Evolutionary conservation across 352 stramenopile species (phyloP).

Genomic region (Phytophthora sp.): DNA sequence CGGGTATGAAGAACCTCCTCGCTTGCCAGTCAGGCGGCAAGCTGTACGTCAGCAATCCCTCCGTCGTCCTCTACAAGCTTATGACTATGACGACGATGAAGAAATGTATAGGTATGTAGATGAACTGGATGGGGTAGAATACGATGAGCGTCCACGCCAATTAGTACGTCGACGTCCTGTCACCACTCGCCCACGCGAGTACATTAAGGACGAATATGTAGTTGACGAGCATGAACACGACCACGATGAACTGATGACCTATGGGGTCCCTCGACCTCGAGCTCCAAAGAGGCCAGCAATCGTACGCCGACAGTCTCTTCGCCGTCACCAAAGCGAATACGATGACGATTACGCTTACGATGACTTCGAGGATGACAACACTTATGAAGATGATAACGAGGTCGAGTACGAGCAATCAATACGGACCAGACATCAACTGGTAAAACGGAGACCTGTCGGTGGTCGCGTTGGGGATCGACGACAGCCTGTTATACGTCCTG

Average conservation of each 20-base stretch:
- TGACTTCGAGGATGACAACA: slow-evolving; percentile 10
- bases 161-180: slow-evolving; percentile 11
- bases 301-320: slow-evolving; percentile 14
- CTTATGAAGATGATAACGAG: slow-evolving; percentile 9
- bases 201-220: slow-evolving; percentile 25
- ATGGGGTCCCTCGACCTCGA: slow-evolving; percentile 11
- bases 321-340: slow-evolving; percentile 10
- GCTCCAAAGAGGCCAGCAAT: slow-evolving; percentile 5
- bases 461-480: background rate
- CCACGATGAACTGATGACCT: slow-evolving; percentile 3
- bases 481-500: background rate
- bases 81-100: slow-evolving; percentile 18
- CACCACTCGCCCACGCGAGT: slow-evolving; percentile 10
- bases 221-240: slow-evolving; percentile 6
- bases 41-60: slow-evolving; percentile 14
- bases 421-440: slow-evolving; percentile 14
- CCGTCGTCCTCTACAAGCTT: slow-evolving; percentile 5
- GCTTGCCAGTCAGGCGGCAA: slow-evolving; percentile 12
- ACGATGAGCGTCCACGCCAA: slow-evolving; percentile 9
- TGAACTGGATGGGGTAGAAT: slow-evolving; percentile 6
- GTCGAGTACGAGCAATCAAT: slow-evolving; percentile 12
- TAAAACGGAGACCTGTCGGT: slow-evolving; percentile 18
- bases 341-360: slow-evolving; percentile 1
- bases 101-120: slow-evolving; percentile 21
- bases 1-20: slow-evolving; percentile 9